Base-by-base conservation (phyloP, 2,329 filamentous ascomycete genomes). In the Scedosporium apiospermum region DNA sequence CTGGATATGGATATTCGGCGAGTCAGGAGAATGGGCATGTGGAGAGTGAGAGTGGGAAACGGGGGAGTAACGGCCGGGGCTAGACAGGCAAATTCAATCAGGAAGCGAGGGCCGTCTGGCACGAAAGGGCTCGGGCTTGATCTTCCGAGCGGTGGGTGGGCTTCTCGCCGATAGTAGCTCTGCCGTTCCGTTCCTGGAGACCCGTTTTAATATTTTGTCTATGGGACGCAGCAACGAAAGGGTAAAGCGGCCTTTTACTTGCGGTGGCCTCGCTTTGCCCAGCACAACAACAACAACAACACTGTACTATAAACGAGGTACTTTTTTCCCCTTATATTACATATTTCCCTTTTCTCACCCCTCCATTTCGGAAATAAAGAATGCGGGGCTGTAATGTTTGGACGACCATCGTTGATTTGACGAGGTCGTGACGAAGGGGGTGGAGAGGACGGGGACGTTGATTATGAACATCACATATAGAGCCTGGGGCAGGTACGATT, bases 61-160 rank as follows among this genome's bases (percentile, higher is more conserved):
- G 44, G 44, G 18, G 44, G 44, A 49, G 44, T n/a, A 49, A 18
- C 44, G 59, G 26, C 21, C 44, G 30, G 51, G 21, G 49, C n/a
- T 49, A 21, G 41, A 49, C 41, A 30, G 26, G 58, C 14, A 60
- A 27, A 23, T 23, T 51, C 69, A 72, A 74, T 74, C 67, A 73
- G 72, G 72, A 71, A 73, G 61, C 66, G 63, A 73, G 72, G 72
- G 65, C 72, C 73, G 71, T 64, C 62, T 57, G 58, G 62, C 62
- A 66, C 68, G 62, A 64, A 64, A 58, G 60, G 51, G 61, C 69
- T 68, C 71, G 72, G 70, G 61, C 67, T 65, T 60, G 61, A 68
- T 60, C 63, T 67, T 74, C 71, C 70, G 72, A 69, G 63, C 64
- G 62, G 62, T 61, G 64, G 64, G 60, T 63, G 49, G 34, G 46